Conservation (phyloP, 805 yeast genomes). For the Kluyveromyces dobzhanskii region DNA sequence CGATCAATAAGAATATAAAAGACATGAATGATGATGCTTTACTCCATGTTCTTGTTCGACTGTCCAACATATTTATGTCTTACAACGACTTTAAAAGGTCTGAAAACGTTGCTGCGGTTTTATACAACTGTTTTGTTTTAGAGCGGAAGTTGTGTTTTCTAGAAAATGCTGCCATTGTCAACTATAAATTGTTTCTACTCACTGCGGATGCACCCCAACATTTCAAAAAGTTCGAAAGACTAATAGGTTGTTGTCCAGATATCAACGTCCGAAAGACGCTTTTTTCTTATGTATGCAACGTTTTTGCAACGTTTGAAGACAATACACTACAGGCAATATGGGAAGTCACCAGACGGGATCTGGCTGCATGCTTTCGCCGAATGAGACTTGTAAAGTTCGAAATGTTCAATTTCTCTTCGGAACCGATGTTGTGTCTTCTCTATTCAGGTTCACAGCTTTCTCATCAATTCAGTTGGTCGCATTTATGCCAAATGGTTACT, state of each 20-base stretch:
- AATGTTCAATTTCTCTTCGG: constrained; percentile 13
- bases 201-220: background rate
- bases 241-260: constrained; percentile 11
- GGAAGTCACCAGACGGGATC: constrained; percentile 11
- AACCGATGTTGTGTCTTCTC: constrained; percentile 21
- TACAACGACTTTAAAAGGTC: constrained; percentile 17
- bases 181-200: constrained; percentile 8
- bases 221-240: constrained; percentile 16
- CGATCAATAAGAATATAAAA: constrained; percentile 13
- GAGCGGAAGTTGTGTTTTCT: constrained; percentile 11
- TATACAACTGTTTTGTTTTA: constrained; percentile 21
- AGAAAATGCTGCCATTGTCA: constrained; percentile 9
- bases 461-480: constrained; percentile 11
- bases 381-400: constrained; percentile 8
- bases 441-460: constrained; percentile 8
- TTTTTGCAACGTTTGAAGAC: constrained; percentile 9
- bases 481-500: constrained; percentile 17
- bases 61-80: constrained; percentile 15
- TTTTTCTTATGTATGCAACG: constrained; percentile 17
- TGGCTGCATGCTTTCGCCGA: constrained; percentile 9
- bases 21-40: background rate
- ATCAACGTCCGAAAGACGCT: constrained; percentile 9
- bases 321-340: constrained; percentile 8
- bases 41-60: constrained; percentile 4
- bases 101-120: constrained; percentile 20